Evolutionary conservation across 2,329 filamentous ascomycete species (phyloP).

Genomic region (Cyanodermella asteris): DNA sequence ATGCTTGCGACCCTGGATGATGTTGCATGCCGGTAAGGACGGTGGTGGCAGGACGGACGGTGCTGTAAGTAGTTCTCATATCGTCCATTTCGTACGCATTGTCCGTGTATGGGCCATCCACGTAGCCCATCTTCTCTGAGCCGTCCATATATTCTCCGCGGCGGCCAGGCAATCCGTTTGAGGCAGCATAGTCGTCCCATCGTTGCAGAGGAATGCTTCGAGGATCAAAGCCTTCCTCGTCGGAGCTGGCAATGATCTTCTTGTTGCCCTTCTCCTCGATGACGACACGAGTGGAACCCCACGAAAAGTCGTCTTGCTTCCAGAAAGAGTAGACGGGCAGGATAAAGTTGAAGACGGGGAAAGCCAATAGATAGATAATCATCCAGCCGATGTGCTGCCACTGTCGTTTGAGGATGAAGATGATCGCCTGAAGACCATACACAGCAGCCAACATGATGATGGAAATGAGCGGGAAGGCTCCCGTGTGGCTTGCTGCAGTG

Average conservation of each 20-base stretch:
- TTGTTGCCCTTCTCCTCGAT: constrained; percentile 84
- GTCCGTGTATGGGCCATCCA: constrained; percentile 46
- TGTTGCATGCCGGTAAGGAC: constrained; percentile 66
- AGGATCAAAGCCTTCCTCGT: constrained; percentile 72
- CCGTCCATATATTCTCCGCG: constrained; percentile 44
- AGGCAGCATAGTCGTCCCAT: constrained; percentile 85
- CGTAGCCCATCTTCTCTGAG: constrained; percentile 39
- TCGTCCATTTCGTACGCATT: constrained; percentile 91
- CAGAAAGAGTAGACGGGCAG: constrained; percentile 96
- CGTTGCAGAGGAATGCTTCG: constrained; percentile 80
- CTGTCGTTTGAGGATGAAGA: constrained; percentile 90
- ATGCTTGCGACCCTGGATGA: constrained; percentile 31
- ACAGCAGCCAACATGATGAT: constrained; percentile 75
- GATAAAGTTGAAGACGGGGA: constrained; percentile 78
- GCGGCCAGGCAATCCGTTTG: constrained; percentile 76
- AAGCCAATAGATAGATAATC: constrained; percentile 94
- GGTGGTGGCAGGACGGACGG: constrained; percentile 65
- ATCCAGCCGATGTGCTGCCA: constrained; percentile 99
- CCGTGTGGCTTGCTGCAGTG: constrained; percentile 41
- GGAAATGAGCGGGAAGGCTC: constrained; percentile 68
- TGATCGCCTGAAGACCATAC: constrained; percentile 85
- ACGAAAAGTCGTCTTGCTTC: constrained; percentile 97
- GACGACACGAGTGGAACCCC: constrained; percentile 96
- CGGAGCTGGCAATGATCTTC: constrained; percentile 63
- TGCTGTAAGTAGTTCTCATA: constrained; percentile 90